Percentiles rank a stretch among this genome's conserved stretches.
Evolutionary conservation across 106 monocot species (phyloP).

Genomic region (Apostasia shenzhenica): DNA sequence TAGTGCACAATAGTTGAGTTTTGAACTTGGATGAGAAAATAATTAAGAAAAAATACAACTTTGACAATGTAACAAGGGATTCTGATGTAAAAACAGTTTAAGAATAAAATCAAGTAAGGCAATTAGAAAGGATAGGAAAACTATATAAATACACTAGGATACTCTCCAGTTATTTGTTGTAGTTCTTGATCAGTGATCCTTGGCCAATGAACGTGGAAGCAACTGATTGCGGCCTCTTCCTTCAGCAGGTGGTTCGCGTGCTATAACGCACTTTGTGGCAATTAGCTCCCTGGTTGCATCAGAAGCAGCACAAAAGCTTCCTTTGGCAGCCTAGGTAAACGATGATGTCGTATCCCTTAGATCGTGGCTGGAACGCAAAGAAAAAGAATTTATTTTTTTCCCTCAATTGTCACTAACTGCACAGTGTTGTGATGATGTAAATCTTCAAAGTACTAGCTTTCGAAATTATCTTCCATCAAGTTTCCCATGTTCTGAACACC

Average conservation of each 20-base stretch:
- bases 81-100: too few species aligned
- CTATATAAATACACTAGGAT: slow-evolving; percentile 31
- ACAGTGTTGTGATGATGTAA: slow-evolving; percentile 13
- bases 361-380: slow-evolving; percentile 30
- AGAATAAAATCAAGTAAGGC: background rate
- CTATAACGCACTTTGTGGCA: slow-evolving; percentile 58
- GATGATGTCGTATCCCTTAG: slow-evolving; percentile 45
- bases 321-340: slow-evolving; percentile 43
- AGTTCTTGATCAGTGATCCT: slow-evolving; percentile 74
- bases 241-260: slow-evolving; percentile 82
- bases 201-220: slow-evolving; percentile 78
- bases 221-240: slow-evolving; percentile 67
- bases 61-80: too few species aligned
- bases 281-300: slow-evolving; percentile 52
- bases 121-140: slow-evolving; percentile 1
- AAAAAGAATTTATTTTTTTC: slow-evolving; percentile 26
- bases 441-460: slow-evolving; percentile 12
- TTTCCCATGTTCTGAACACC: slow-evolving; percentile 37
- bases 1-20: slow-evolving; percentile 71
- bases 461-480: slow-evolving; percentile 18
- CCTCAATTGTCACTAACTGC: slow-evolving; percentile 30
- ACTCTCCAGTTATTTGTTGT: slow-evolving; percentile 82
- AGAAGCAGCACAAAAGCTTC: slow-evolving; percentile 10
- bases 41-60: slow-evolving; percentile 31
- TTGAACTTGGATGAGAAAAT: slow-evolving; percentile 33